Evolutionary conservation across 192 early-diverging fungal genomes (phyloP).

Genomic region (Backusella psychrophila): DNA sequence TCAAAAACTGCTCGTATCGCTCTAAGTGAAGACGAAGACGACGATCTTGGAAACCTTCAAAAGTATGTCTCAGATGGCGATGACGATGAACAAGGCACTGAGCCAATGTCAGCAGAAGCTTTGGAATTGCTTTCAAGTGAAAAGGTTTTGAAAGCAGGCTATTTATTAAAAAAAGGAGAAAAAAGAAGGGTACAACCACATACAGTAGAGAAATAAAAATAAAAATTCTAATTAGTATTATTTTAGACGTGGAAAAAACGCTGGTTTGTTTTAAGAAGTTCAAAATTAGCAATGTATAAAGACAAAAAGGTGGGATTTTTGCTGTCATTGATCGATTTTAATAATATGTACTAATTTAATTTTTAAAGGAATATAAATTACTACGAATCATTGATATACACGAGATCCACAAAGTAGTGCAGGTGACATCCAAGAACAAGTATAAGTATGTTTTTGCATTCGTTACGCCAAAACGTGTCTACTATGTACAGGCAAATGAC

Average conservation of each 20-base stretch:
- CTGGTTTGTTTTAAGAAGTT: slow-evolving; percentile 83
- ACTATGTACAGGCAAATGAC: slow-evolving; percentile 62
- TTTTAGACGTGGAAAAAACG: slow-evolving; percentile 78
- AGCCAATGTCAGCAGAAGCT: slow-evolving; percentile 32
- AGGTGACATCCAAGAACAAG: slow-evolving; percentile 66
- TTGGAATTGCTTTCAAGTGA: slow-evolving; percentile 50
- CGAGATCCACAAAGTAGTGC: slow-evolving; percentile 68
- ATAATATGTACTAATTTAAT: neutral
- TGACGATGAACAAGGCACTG: slow-evolving; percentile 27
- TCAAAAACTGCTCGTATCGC: slow-evolving; percentile 16
- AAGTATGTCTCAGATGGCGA: slow-evolving; percentile 36
- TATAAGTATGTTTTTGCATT: slow-evolving; percentile 69
- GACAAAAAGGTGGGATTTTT: slow-evolving; percentile 63
- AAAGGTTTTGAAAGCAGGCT: slow-evolving; percentile 54
- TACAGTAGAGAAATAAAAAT: neutral
- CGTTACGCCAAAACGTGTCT: slow-evolving; percentile 71
- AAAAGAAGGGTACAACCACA: slow-evolving; percentile 47
- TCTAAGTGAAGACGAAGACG: slow-evolving; percentile 34
- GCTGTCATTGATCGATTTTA: neutral
- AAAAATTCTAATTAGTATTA: neutral
- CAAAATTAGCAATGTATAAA: slow-evolving; percentile 82
- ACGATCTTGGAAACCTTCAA: slow-evolving; percentile 15
- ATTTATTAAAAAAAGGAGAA: slow-evolving; percentile 56
- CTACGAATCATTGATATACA: slow-evolving; percentile 69
- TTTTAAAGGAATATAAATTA: slow-evolving; percentile 71